Evolutionary conservation across 192 early-diverging fungal genomes (phyloP).

Genomic region (Coemansia sp.): DNA sequence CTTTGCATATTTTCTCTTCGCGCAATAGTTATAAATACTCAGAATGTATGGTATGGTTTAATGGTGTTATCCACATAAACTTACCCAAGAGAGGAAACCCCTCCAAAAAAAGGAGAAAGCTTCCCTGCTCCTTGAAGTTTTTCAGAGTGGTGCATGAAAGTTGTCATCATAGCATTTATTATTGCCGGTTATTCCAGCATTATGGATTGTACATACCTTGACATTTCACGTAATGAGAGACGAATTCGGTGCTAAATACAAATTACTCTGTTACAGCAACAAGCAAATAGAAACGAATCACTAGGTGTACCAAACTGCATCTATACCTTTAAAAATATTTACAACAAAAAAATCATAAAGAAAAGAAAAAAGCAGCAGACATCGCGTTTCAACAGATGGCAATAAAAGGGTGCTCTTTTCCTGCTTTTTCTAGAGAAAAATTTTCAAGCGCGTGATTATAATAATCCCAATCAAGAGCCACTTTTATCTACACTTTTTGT

Average conservation of each 20-base stretch:
- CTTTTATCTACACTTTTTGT: not conserved
- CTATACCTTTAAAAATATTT: not conserved
- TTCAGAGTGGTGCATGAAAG: constrained; percentile 56
- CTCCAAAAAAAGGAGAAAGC: not conserved
- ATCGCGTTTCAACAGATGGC: constrained; percentile 9
- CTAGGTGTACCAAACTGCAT: not conserved
- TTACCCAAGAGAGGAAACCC: not conserved
- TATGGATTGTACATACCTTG: not conserved
- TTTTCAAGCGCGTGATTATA: constrained; percentile 11
- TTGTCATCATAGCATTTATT: constrained; percentile 43
- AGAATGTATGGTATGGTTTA: constrained; percentile 9
- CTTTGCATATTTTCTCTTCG: not conserved
- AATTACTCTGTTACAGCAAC: not conserved
- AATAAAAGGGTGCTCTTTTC: too few relatives aligned
- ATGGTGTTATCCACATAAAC: constrained; percentile 9
- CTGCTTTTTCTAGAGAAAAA: constrained; percentile 4
- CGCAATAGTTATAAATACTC: not conserved
- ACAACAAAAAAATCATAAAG: not conserved
- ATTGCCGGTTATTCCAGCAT: not conserved
- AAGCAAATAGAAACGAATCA: not conserved
- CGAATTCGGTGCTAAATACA: constrained; percentile 20
- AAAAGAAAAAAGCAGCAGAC: constrained; percentile 1
- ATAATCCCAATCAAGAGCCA: not conserved
- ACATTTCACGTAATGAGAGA: not conserved
- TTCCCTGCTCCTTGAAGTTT: not conserved